Conservation (phyloP, 108 stramenopile genomes). For the Skeletonema grethae region DNA sequence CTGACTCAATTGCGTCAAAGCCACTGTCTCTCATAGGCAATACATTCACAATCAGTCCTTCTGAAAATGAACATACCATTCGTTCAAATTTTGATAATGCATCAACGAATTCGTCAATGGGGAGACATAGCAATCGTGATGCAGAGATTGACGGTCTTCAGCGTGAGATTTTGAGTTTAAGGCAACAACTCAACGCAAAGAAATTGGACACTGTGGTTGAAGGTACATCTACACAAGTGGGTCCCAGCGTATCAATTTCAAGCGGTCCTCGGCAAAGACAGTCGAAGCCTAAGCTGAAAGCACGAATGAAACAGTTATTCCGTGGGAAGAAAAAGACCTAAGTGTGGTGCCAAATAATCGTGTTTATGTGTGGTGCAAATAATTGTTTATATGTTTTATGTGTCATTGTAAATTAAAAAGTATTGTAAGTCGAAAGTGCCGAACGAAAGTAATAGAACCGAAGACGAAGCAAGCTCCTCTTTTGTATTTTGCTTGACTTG, state of each 20-base stretch:
- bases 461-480: too few relatives aligned
- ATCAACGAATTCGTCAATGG: background rate
- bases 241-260: background rate
- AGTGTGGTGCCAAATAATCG: too few relatives aligned
- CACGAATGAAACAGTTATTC: too few relatives aligned
- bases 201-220: slow-evolving; percentile 1
- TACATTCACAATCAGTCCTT: background rate
- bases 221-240: background rate
- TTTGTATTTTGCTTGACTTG: too few relatives aligned
- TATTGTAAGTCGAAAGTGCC: too few relatives aligned
- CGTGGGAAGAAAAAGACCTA: too few relatives aligned
- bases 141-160: background rate
- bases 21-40: background rate
- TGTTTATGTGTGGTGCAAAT: too few relatives aligned
- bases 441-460: too few relatives aligned
- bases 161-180: background rate
- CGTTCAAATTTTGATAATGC: background rate
- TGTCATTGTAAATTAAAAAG: too few relatives aligned
- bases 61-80: background rate
- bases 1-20: background rate
- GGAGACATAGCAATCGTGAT: background rate
- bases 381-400: too few relatives aligned
- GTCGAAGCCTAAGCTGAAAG: background rate
- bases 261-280: background rate
- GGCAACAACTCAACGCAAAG: background rate